These are phyloP conservation scores for Fusarium nanum DNA, from an alignment of 2,329 filamentous ascomycete species.

Conservation along the genomic window DNA sequence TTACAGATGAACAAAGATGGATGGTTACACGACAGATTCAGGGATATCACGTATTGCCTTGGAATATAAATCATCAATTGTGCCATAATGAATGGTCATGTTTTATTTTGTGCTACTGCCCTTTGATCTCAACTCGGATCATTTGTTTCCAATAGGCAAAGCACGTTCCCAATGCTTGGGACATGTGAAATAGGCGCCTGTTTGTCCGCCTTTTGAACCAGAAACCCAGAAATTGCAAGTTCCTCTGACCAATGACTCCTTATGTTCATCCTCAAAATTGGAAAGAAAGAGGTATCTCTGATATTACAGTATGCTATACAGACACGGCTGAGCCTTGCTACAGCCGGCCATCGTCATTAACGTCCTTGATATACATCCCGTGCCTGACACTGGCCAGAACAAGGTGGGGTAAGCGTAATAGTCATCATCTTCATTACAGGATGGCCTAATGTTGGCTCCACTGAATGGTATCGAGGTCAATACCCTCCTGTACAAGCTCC, in stretches of 20 bases:
- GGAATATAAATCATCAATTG: conserved; percentile 24
- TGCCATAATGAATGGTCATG: conserved; percentile 35
- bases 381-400: background rate
- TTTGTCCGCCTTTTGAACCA: conserved; percentile 27
- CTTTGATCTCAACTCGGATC: conserved; percentile 19
- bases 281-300: conserved; percentile 50
- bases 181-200: conserved; percentile 19
- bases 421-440: conserved; percentile 7
- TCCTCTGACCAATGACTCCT: conserved; percentile 41
- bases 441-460: conserved; percentile 89
- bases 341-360: conserved; percentile 33
- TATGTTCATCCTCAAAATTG: conserved; percentile 39
- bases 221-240: conserved; percentile 29
- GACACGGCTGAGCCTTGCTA: conserved; percentile 40
- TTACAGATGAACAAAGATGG: background rate
- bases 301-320: conserved; percentile 52
- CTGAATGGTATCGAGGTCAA: conserved; percentile 95
- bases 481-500: conserved; percentile 97
- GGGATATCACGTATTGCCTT: conserved; percentile 8
- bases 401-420: conserved; percentile 1
- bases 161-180: conserved; percentile 19
- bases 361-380: conserved; percentile 13
- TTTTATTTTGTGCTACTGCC: conserved; percentile 39
- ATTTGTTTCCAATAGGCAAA: conserved; percentile 19
- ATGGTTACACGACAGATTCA: background rate